Evolutionary conservation across 176 grass and related monocot genomes (phyloP).

Genomic region (Poa pratensis): DNA sequence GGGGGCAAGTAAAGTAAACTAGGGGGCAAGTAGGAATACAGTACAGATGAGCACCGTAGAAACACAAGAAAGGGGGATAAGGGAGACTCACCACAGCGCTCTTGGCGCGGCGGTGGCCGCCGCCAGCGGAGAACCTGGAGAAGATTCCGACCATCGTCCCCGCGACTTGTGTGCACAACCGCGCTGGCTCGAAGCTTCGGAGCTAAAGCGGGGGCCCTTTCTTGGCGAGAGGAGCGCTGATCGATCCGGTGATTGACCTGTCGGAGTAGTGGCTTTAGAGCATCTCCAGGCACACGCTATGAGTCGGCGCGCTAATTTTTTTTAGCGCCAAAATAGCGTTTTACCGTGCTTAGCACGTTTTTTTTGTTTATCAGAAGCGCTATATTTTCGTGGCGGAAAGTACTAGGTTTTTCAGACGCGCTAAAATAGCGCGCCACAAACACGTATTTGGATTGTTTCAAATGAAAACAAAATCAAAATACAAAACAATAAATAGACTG

Average conservation of each 20-base stretch:
- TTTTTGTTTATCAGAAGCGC: too few species aligned
- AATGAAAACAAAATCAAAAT: too few species aligned
- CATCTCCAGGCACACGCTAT: too few species aligned
- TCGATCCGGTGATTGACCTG: slow-evolving; percentile 33
- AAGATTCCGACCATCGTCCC: slow-evolving; percentile 84
- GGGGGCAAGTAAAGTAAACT: slow-evolving; percentile 50
- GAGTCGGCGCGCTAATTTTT: too few species aligned
- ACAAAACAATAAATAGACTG: too few species aligned
- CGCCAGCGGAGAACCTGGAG: slow-evolving; percentile 61
- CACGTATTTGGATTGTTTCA: too few species aligned
- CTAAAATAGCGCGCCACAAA: too few species aligned
- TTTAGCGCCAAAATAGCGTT: too few species aligned
- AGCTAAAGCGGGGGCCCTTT: slow-evolving; percentile 2
- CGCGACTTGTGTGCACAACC: neutral
- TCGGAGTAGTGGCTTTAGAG: slow-evolving; percentile 5
- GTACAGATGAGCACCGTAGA: slow-evolving; percentile 20
- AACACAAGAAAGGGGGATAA: neutral
- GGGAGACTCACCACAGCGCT: slow-evolving; percentile 61
- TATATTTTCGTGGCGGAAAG: too few species aligned
- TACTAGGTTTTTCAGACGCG: too few species aligned
- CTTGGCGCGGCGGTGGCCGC: slow-evolving; percentile 74
- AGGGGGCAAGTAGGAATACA: slow-evolving; percentile 40
- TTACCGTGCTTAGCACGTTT: too few species aligned
- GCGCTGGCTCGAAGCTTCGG: slow-evolving; percentile 20
- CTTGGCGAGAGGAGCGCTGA: slow-evolving; percentile 21